Base-by-base conservation (phyloP, 371 early-diverging fungal species). In the Actinomucor elegans region DNA sequence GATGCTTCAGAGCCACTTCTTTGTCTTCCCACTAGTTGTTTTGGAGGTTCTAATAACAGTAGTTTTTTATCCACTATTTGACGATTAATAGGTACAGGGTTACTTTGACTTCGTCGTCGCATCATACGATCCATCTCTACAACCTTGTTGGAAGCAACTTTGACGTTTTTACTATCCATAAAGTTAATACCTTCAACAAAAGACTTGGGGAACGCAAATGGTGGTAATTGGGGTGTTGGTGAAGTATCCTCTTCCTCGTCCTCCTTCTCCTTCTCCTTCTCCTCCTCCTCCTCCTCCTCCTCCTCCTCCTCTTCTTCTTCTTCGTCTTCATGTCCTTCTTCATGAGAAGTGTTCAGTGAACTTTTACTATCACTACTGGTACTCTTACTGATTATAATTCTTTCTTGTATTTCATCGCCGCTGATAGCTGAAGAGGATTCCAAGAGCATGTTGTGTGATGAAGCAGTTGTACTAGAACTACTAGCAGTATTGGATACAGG, bases 61-160 rank as follows among this genome's bases (percentile, higher is more conserved):
- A 49, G 37, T 31, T 62, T 67, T 18, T 57, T 51, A 28, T 60
- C 57, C 21, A 48, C 35, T 10, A 48, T 26, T 5, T 34, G 40
- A 49, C 53, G 36, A 14, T 55, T 56, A 18, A 66, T 63, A 20
- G 57, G 32, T 3, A 62, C 53, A 3, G 70, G 70, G 32, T 69
- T 58, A 40, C 70, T 69, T 40, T 59, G 62, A 44, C 66, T 62
- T 38, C 70, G 34, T n/a, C 70, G 66, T 17, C 68, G 55, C 41
- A 59, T 42, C 3, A 63, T 48, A n/a, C 56, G 26, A 21, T 63
- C 55, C 52, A 54, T 34, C 31, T 62, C 50, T 0, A 48, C 59
- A 6, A 51, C 58, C 29, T 58, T 58, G 15, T 35, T 42, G 5
- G 52, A 51, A 0, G 33, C 52, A 3, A 27, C 31, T 10, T 36